Evolutionary conservation across 169 alveolate species (phyloP), one percentile per base, ranked within the genome.

Genomic region (Eimeria necatrix): DNA sequence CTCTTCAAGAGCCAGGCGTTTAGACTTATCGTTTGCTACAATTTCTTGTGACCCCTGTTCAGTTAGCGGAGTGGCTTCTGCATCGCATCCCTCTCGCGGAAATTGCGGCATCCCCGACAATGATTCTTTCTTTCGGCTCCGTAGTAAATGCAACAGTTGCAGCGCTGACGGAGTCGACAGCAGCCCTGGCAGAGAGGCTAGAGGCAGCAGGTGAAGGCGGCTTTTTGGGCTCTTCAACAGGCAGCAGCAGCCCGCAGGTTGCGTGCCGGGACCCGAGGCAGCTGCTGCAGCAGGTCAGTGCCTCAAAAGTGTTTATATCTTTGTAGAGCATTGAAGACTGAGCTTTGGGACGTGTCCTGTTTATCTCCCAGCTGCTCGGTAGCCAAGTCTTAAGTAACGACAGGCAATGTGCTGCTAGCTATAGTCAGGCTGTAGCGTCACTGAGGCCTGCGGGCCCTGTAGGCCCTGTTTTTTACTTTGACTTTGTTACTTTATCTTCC

Each of bases 201-300:
- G 91, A 83, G 91, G 76, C 78, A 16, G 76, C 78, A 1, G 91
- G 78, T 8, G 78, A 9, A 14, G 26, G 76, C 76, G 7, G 7
- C 12, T 53, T 8, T 16, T 80, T 20, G 87, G 87, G 56, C 3
- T 26, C 64, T 4, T 52, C 26, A 7, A 60, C 49, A 26, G 76
- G 59, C 41, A 52, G 59, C 91, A 53, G 48, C 68, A 83, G 46
- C 76, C 32, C 91, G 20, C 91, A 14, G 26, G 91, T 59, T n/a
- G 76, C 91, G 12, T 51, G 26, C 76, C n/a, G 73, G 78, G 46
- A 59, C 59, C 91, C 76, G 2, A 10, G 76, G 91, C 60, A 83
- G 91, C 78, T 83, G 76, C 59, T 83, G 91, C 91, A 53, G 56
- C 91, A 59, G 78, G 91, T 83, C 32, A 26, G 91, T 51, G 59